These are phyloP conservation scores for Rhodotorula taiwanensis DNA, from an alignment of 768 basidiomycete species.

Conservation along the genomic window DNA sequence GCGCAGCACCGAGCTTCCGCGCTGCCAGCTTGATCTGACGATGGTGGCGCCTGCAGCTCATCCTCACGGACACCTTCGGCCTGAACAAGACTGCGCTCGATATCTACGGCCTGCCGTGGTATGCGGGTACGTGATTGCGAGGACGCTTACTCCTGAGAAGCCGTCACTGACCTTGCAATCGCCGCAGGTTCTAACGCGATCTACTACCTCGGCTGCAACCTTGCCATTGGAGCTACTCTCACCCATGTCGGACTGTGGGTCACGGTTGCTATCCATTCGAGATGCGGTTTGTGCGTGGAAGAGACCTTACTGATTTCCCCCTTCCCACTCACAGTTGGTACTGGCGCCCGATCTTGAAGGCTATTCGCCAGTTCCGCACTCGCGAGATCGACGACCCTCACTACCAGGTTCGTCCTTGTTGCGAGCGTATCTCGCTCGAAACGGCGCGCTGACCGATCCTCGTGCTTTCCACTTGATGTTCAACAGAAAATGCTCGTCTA, in stretches of 20 bases:
- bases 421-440: too few species aligned
- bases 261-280: too few species aligned
- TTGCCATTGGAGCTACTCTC: constrained; percentile 41
- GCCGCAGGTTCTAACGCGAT: background rate
- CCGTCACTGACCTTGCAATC: too few species aligned
- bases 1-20: background rate
- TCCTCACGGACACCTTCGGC: constrained; percentile 38
- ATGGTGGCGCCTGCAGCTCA: constrained; percentile 34
- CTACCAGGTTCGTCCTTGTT: too few species aligned
- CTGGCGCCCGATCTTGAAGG: constrained; percentile 24
- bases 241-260: constrained; percentile 34
- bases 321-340: too few species aligned
- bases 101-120: constrained; percentile 23
- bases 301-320: too few species aligned
- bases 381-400: constrained; percentile 24
- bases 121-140: constrained; percentile 25
- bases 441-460: too few species aligned
- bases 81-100: constrained; percentile 38
- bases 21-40: background rate
- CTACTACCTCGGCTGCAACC: constrained; percentile 33
- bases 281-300: too few species aligned
- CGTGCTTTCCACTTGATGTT: too few species aligned
- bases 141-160: constrained; percentile 28
- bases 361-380: constrained; percentile 25
- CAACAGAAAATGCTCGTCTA: constrained; percentile 3